Base-by-base conservation (phyloP, 495 filamentous ascomycete species). In the Bryoglossum gracile region DNA sequence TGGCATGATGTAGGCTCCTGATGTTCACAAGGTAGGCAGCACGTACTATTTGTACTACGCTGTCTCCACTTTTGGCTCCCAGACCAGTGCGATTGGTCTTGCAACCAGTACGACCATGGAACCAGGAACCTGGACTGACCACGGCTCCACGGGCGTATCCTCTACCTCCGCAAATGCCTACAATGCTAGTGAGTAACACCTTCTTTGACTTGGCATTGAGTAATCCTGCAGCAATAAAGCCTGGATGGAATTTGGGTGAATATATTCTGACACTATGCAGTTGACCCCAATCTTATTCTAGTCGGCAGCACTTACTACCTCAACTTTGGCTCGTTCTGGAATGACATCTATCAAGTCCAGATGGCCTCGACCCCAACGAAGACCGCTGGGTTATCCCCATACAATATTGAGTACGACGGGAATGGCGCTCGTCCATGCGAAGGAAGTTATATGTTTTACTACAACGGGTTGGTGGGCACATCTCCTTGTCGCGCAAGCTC, bases 31-130 rank as follows among this genome's bases (percentile, higher is more conserved):
- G 25, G 62, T 83, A 1, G 72, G 70, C 32, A 62, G 61, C 11
- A 69, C 65, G 0, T 89, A 87, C 67, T 82, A 84, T 59, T 70
- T 86, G 53, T 88, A 85, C 72, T 90, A 89, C 64, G 68, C 78
- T 0, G 74, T 87, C 38, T 78, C 73, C 28, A 69, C 72, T 22
- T 81, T 84, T 46, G 84, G 85, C 18, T 77, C 72, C 3, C 77
- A 82, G 44, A 67, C 70, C 62, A 80, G 73, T 1, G 69, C 77
- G 53, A 85, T 87, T 46, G 84, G 82, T 19, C 69, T 86, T 14
- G 86, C 84, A 38, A 82, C 75, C n/a, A 82, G 76, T 9, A 60
- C 67, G 3, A 77, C 65, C 37, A 63, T 89, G 62, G 75, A 83
- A 18, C 56, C 65, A 0, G 80, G 76, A 30, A 73, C 71, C 21